Conservation (phyloP, 1,284 basidiomycete genomes). For the Austropuccinia psidii region DNA sequence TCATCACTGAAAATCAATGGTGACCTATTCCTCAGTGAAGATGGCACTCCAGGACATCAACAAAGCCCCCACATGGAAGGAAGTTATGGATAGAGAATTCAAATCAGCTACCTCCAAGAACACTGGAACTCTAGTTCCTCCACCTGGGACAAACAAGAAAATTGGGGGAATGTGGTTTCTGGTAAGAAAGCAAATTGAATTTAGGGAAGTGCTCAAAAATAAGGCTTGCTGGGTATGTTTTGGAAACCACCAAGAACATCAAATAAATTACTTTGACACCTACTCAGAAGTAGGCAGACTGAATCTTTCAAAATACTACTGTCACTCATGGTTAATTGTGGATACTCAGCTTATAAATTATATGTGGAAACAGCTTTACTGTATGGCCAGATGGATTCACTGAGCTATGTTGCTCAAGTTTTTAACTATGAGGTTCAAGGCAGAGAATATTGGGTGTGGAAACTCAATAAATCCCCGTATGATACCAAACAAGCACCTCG, state of each 20-base stretch:
- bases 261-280: too few relatives aligned
- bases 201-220: background rate
- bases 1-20: too few relatives aligned
- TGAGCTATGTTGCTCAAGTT: too few relatives aligned
- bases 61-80: background rate
- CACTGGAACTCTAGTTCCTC: background rate
- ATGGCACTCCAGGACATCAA: background rate
- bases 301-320: background rate
- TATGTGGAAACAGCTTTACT: background rate
- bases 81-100: background rate
- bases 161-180: constrained; percentile 2
- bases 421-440: background rate
- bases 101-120: background rate
- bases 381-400: background rate
- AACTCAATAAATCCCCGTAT: background rate
- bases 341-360: background rate
- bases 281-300: background rate
- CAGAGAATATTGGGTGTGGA: background rate
- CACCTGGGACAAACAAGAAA: background rate
- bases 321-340: background rate
- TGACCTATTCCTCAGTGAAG: background rate
- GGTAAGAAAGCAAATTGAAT: background rate
- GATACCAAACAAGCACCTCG: background rate
- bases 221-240: too few relatives aligned
- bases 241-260: too few relatives aligned